A percentile compares a stretch with the other conserved stretches of the same genome.
These are phyloP conservation scores for Solanum peruvianum DNA, from an alignment of 257 asterid genomes.

Conservation along the genomic window DNA sequence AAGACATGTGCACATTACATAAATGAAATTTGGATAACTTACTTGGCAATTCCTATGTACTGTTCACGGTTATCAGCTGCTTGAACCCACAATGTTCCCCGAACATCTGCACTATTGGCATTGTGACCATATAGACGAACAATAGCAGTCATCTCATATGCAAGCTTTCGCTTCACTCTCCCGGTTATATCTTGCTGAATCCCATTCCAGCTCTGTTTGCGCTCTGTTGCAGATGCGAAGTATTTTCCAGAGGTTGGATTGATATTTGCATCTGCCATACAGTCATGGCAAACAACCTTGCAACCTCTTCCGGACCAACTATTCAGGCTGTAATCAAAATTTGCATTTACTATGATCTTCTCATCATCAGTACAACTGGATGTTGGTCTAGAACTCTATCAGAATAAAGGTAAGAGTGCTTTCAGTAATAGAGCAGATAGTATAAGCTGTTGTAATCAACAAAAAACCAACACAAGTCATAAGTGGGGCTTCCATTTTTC, in stretches of 20 bases:
- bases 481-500: neutral
- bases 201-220: conserved; percentile 80
- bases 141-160: conserved; percentile 60
- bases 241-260: conserved; percentile 65
- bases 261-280: conserved; percentile 59
- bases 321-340: conserved; percentile 55
- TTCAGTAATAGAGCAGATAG: neutral
- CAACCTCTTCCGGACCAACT: conserved; percentile 95
- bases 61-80: conserved; percentile 62
- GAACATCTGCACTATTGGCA: conserved; percentile 36
- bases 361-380: conserved; percentile 28
- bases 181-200: conserved; percentile 93
- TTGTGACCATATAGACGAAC: conserved; percentile 60
- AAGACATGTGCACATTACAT: neutral
- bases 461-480: neutral
- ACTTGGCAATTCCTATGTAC: conserved; percentile 75
- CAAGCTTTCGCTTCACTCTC: conserved; percentile 61
- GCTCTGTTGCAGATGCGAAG: conserved; percentile 65
- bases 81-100: conserved; percentile 74
- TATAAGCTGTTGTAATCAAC: neutral
- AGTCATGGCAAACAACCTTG: conserved; percentile 49
- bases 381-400: conserved; percentile 21
- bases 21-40: conserved; percentile 1
- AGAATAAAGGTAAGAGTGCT: neutral
- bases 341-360: conserved; percentile 45